Evolutionary conservation across 2,329 filamentous ascomycete species (phyloP).

Genomic region (Verticillium isaacii): DNA sequence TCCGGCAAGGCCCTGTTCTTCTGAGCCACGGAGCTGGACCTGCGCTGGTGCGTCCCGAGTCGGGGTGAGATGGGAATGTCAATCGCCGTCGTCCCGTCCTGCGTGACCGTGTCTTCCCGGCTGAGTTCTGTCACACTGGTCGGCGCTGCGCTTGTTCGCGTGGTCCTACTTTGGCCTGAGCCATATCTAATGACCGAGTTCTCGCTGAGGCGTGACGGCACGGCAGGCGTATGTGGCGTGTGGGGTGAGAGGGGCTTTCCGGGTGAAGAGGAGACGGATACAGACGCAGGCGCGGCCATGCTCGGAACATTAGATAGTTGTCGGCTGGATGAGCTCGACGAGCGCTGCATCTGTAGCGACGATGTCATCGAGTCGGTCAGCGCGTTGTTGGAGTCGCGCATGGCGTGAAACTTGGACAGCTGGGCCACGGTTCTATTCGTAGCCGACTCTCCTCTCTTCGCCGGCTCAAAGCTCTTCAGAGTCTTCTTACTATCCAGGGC

Average conservation of each 20-base stretch:
- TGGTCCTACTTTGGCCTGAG: conserved; percentile 19
- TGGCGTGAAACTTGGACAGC: conserved; percentile 77
- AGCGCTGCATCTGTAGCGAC: conserved; percentile 78
- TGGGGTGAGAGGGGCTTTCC: conserved; percentile 86
- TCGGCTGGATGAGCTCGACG: conserved; percentile 67
- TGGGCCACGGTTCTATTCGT: conserved; percentile 74
- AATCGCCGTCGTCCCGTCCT: conserved; percentile 59
- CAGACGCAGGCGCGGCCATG: conserved; percentile 67
- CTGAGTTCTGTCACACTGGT: conserved; percentile 22
- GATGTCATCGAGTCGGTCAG: conserved; percentile 92
- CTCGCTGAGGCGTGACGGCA: conserved; percentile 88
- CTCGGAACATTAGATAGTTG: conserved; percentile 57
- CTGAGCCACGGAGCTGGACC: conserved; percentile 67
- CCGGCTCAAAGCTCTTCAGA: conserved; percentile 69
- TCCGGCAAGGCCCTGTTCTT: conserved; percentile 50
- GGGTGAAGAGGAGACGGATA: conserved; percentile 83
- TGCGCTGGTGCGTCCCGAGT: conserved; percentile 47
- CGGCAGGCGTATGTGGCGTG: conserved; percentile 87
- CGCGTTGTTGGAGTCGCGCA: conserved; percentile 84
- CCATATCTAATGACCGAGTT: conserved; percentile 76
- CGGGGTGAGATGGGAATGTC: conserved; percentile 70
- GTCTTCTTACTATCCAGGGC: conserved; percentile 84
- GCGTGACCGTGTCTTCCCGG: conserved; percentile 34
- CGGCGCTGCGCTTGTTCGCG: conserved; percentile 18
- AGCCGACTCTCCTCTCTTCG: conserved; percentile 62